Evolutionary conservation across 257 asterid species (phyloP), one percentile per base, ranked within the genome.

Genomic region (Catharanthus roseus): DNA sequence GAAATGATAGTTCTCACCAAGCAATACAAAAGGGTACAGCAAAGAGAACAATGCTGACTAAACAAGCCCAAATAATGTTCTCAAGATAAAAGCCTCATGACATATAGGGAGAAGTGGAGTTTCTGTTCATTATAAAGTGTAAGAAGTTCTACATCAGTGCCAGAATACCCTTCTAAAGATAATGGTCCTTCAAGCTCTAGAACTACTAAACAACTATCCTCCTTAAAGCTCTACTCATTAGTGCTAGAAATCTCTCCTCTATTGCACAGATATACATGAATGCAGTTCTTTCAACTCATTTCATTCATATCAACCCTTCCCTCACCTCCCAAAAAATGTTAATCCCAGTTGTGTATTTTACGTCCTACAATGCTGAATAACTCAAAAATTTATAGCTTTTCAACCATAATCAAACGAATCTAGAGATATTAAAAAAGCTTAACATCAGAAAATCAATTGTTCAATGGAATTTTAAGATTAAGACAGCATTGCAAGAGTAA

Each of bases 401-500:
- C 16, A 31, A 15, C 42, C 39, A 60, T 16, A 60, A 60, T 18
- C 65, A 36, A 23, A 42, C 10, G 21, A 39, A 39, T 1, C 23
- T 9, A 36, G 1, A 50, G 55, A 18, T 49, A 19, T 19, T 42
- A 6, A n/a, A 31, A 42, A 58, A 2, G 47, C 29, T n/a, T 12
- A 45, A 60, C 10, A 45, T 13, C 5, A 58, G 15, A 60, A 45
- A 29, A 54, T 24, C 24, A 31, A 31, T 41, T 41, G 67, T 19
- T 54, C 28, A 4, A 4, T 55, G 6, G 53, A 29, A 60, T 33
- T 53, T 67, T 10, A 13, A 51, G 19, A 31, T 3, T 2, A 39
- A 41, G 66, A 55, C 21, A 5, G 50, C 28, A 54, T 61, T 5
- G 69, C n/a, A 72, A 58, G 19, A 72, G 49, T 60, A 71, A 60